Percentiles rank a stretch among this genome's conserved stretches.
phyloP scores from a whole-genome alignment of 495 filamentous ascomycete genomes.

The Xylaria flabelliformis region DNA sequence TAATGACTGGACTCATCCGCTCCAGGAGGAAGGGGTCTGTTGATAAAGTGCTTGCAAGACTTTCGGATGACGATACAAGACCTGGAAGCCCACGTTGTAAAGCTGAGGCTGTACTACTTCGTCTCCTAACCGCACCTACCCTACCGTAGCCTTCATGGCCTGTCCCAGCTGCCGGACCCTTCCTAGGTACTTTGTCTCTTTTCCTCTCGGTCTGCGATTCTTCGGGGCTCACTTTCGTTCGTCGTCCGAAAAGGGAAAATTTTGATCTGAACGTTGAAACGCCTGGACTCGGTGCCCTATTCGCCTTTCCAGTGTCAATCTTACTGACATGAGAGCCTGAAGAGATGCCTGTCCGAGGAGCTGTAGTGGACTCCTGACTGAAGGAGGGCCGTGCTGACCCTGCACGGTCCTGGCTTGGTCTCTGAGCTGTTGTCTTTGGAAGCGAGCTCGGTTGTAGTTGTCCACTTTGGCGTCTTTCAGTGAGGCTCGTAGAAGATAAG shows the following conservation, averaged over 20 bases:
- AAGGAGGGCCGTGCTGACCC: conserved; percentile 40
- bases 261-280: conserved; percentile 54
- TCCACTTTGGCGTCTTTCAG: conserved; percentile 51
- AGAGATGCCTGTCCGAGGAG: conserved; percentile 40
- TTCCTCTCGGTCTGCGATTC: conserved; percentile 55
- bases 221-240: conserved; percentile 69
- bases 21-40: conserved; percentile 66
- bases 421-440: conserved; percentile 38
- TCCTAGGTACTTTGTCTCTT: conserved; percentile 64
- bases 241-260: conserved; percentile 80
- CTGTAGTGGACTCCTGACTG: conserved; percentile 47
- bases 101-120: conserved; percentile 61
- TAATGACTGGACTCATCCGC: conserved; percentile 84
- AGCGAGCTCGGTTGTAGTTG: conserved; percentile 43
- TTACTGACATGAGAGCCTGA: conserved; percentile 35
- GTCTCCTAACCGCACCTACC: conserved; percentile 63
- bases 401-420: conserved; percentile 32
- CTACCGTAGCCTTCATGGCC: conserved; percentile 95
- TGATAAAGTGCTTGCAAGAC: conserved; percentile 48
- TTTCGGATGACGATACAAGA: conserved; percentile 56
- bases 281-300: conserved; percentile 57
- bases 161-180: conserved; percentile 90
- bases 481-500: conserved; percentile 58
- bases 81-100: conserved; percentile 55
- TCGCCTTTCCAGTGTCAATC: conserved; percentile 40